Evolutionary conservation across 441 rosid genomes (phyloP), one percentile per base, ranked within the genome.

Genomic region (Omphalea diandra): DNA sequence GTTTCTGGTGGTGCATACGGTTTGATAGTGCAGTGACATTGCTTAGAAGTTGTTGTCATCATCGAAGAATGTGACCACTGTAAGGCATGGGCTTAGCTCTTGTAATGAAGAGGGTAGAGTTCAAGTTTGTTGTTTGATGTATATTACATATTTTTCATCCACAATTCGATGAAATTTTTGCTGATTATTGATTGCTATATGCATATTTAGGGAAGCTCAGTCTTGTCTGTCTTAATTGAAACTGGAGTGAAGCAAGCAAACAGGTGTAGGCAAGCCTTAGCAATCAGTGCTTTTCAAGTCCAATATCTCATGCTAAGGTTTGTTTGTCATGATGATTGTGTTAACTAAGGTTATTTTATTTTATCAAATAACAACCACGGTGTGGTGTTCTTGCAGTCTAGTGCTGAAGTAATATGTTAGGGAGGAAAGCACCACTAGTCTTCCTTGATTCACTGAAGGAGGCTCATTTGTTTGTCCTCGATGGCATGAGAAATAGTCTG

Each of bases 251-350:
- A 11, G 78, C 88, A 85, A 82, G 88, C 92, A 12, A 83, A 85
- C 65, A 75, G 80, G 78, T 87, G 89, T 68, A 82, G 79, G 41
- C 58, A 52, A 29, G 89, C 91, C 55, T 79, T 85, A 35, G 75
- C 65, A 40, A 87, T 77, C 78, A 59, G 61, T 87, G 91, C 64
- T 87, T 87, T 76, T 82, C 91, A 7, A 85, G 91, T 63, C 89
- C 91, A 47, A 85, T 87, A 79, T 80, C 84, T n/a, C 89, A 88
- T 54, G 89, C 91, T 56, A 85, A 85, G 88, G 91, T 87, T 66
- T 70, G 76, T 36, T 44, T 50, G 15, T 7, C 18, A 69, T 18
- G 5, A 36, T 40, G 12, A 63, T 26, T 20, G 38, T 33, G 43
- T 40, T 49, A 31, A 41, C 26, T 54, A 15, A 4, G 7, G 36